A percentile compares a stretch with the other conserved stretches of the same genome.
Evolutionary conservation across 2,329 filamentous ascomycete species (phyloP).

Genomic region (Fulvia fulva): DNA sequence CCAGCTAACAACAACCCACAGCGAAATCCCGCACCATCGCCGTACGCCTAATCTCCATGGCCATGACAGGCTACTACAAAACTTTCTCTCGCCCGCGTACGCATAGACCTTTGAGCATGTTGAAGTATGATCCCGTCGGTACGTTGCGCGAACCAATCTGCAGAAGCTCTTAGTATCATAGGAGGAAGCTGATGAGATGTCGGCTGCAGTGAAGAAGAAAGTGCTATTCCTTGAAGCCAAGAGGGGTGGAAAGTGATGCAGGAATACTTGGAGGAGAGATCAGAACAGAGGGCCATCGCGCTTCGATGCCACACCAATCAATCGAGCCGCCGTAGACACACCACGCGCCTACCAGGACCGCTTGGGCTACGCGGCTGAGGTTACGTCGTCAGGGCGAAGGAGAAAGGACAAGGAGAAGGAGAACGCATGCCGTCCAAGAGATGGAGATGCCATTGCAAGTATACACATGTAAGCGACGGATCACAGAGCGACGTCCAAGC

Average conservation of each 20-base stretch:
- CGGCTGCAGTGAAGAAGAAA: slow-evolving; percentile 73
- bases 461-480: background rate
- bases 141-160: slow-evolving; percentile 24
- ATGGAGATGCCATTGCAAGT: background rate
- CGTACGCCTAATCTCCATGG: slow-evolving; percentile 96
- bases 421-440: background rate
- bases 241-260: slow-evolving; percentile 55
- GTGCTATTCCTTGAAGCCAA: slow-evolving; percentile 95
- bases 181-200: background rate
- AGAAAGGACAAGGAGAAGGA: background rate
- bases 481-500: background rate
- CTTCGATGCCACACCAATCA: background rate
- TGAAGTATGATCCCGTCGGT: slow-evolving; percentile 98
- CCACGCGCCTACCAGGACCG: no score
- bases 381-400: no score
- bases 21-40: slow-evolving; percentile 88
- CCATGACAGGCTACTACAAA: slow-evolving; percentile 97
- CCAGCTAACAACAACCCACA: slow-evolving; percentile 35
- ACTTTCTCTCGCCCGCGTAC: slow-evolving; percentile 79
- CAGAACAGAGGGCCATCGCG: background rate
- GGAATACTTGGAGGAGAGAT: background rate
- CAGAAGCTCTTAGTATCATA: no score
- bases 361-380: no score
- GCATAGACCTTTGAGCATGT: slow-evolving; percentile 84
- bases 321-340: background rate